Conservation (phyloP, 2,329 filamentous ascomycete species). For the Sclerotinia trifoliorum region DNA sequence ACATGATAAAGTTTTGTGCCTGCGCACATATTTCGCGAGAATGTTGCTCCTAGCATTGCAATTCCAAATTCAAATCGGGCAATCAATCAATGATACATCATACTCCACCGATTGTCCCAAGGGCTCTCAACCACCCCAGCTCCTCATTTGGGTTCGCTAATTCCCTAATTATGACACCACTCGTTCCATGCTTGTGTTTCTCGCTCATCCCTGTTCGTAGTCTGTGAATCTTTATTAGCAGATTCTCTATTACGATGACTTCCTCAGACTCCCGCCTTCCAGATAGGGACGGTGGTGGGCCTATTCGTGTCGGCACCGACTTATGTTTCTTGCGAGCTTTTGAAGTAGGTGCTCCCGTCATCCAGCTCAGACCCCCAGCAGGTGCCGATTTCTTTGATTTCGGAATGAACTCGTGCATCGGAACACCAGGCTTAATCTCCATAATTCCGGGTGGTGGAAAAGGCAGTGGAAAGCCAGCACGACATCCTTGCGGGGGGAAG, state of each 20-base stretch:
- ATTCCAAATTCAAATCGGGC: background rate
- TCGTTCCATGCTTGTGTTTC: background rate
- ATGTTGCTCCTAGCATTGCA: background rate
- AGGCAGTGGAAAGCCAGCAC: background rate
- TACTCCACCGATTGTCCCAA: conserved; percentile 17
- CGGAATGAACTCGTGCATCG: background rate
- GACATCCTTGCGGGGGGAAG: background rate
- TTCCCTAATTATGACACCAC: background rate
- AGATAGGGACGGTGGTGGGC: too few relatives aligned
- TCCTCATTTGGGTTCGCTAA: background rate
- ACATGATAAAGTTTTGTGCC: background rate
- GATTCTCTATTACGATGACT: background rate
- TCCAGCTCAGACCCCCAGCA: background rate
- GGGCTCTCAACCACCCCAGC: conserved; percentile 9
- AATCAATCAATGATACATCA: background rate
- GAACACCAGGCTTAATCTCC: background rate
- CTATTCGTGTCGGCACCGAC: background rate
- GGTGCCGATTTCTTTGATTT: background rate
- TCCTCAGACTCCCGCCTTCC: background rate
- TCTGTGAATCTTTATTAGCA: background rate
- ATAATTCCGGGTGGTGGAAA: background rate
- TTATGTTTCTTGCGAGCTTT: background rate
- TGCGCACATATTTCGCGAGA: background rate
- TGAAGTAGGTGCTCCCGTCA: background rate
- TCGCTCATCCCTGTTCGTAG: background rate